Evolutionary conservation across 352 stramenopile genomes (phyloP).

Genomic region (Pilasporangium apinafurcum): DNA sequence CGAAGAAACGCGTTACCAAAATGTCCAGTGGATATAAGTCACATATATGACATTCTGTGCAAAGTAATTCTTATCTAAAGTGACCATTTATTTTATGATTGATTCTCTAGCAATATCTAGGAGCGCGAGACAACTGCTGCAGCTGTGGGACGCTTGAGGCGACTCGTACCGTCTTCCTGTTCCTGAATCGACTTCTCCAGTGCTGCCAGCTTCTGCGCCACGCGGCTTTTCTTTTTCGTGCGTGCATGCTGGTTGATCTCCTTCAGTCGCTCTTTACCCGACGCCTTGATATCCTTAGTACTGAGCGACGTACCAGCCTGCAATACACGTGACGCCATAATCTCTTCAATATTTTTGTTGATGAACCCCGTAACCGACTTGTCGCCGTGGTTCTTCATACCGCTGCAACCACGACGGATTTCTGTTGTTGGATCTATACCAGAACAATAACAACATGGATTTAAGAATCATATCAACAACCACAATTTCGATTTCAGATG

Average conservation of each 20-base stretch:
- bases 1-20: no score
- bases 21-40: no score
- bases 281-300: conserved; percentile 55
- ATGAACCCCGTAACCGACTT: conserved; percentile 79
- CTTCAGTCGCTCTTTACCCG: conserved; percentile 79
- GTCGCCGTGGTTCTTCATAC: conserved; percentile 71
- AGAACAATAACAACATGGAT: background rate
- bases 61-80: background rate
- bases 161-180: conserved; percentile 54
- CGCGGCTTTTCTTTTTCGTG: conserved; percentile 83
- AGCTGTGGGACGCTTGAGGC: conserved; percentile 33
- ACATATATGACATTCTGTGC: conserved; percentile 7
- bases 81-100: no score
- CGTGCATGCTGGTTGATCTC: conserved; percentile 76
- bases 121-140: conserved; percentile 23
- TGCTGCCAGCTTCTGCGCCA: conserved; percentile 73
- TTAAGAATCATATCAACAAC: background rate
- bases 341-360: conserved; percentile 85
- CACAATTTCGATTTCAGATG: background rate
- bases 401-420: conserved; percentile 59
- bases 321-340: conserved; percentile 80
- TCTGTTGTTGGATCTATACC: conserved; percentile 78
- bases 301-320: conserved; percentile 56
- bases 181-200: conserved; percentile 78
- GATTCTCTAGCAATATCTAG: background rate